phyloP scores from a whole-genome alignment of 108 stramenopile species.

The Cyclotella atomus region DNA sequence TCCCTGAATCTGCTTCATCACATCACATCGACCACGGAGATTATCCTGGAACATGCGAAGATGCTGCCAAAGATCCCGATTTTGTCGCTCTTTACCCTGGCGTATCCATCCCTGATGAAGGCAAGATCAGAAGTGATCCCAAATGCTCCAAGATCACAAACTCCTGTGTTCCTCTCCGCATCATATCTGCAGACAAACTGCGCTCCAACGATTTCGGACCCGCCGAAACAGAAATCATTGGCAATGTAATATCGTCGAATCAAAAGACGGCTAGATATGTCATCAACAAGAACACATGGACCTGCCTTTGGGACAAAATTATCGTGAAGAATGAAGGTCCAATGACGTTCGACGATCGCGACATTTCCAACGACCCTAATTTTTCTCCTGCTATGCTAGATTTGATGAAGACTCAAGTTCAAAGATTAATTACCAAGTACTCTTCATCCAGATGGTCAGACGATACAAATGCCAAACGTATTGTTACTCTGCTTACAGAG shows the following conservation, averaged over 20 bases:
- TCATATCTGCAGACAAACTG: conserved; percentile 5
- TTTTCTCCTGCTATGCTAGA: background rate
- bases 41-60: background rate
- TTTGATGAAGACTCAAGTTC: background rate
- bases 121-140: too few relatives aligned
- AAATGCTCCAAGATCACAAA: background rate
- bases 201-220: background rate
- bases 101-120: too few relatives aligned
- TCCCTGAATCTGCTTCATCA: background rate
- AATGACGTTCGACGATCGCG: background rate
- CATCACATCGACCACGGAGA: conserved; percentile 2
- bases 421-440: background rate
- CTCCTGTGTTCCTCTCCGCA: background rate
- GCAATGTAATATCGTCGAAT: background rate
- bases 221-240: conserved; percentile 9
- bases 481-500: background rate
- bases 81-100: too few relatives aligned
- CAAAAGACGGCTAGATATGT: background rate
- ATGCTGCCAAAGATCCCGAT: background rate
- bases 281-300: background rate
- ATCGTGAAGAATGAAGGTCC: background rate
- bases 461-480: background rate
- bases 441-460: background rate
- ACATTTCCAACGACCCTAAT: background rate
- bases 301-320: conserved; percentile 1